phyloP scores from a whole-genome alignment of 306 rosid genomes.

The Fragaria nilgerrensis region DNA sequence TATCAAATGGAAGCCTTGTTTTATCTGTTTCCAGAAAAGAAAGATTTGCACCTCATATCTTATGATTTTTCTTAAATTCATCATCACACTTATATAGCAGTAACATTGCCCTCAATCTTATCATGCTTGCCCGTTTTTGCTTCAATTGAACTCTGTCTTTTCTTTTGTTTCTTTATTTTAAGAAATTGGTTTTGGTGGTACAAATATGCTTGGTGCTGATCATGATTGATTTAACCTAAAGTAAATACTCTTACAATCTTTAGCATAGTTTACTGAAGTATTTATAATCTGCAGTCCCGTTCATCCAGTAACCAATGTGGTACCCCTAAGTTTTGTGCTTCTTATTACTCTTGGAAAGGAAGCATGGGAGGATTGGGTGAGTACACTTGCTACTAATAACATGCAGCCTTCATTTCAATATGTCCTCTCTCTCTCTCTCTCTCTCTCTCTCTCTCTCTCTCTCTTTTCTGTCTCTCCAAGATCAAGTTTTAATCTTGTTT shows the following conservation, averaged over 20 bases:
- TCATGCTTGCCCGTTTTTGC: background rate
- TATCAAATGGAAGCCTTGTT: background rate
- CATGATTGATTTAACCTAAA: conserved; percentile 10
- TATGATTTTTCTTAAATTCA: background rate
- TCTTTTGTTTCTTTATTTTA: background rate
- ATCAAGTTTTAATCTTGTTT: background rate
- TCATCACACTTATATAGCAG: background rate
- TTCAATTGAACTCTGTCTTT: background rate
- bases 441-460: background rate
- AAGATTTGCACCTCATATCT: background rate
- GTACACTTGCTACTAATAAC: conserved; percentile 31
- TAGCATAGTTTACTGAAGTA: conserved; percentile 19
- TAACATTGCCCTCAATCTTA: background rate
- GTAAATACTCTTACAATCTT: conserved; percentile 7
- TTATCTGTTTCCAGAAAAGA: background rate
- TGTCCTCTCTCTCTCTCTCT: background rate
- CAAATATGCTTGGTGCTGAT: conserved; percentile 14
- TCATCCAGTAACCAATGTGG: conserved; percentile 82
- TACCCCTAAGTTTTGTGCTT: conserved; percentile 87
- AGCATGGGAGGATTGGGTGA: conserved; percentile 97
- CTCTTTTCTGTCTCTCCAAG: background rate
- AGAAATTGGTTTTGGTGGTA: conserved; percentile 4
- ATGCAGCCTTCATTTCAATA: conserved; percentile 12
- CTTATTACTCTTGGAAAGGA: conserved; percentile 84
- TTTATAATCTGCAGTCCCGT: conserved; percentile 76